These are phyloP conservation scores for Pleurotus cornucopiae DNA, from an alignment of 768 basidiomycete genomes.

Conservation along the genomic window DNA sequence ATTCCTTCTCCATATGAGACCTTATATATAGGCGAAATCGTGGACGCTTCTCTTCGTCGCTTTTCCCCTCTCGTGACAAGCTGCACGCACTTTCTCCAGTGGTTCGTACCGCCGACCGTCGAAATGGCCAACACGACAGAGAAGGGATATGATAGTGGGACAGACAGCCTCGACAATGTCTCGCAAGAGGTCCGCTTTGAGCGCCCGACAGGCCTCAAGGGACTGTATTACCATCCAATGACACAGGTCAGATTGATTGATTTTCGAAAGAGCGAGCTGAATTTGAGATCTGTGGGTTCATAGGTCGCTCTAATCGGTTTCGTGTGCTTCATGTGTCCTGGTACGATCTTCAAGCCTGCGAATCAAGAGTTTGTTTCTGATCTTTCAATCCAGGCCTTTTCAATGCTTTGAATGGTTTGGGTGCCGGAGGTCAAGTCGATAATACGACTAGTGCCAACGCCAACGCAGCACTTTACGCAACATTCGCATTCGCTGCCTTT, in stretches of 20 bases:
- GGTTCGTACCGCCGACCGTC: background rate
- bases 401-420: conserved; percentile 77
- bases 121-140: background rate
- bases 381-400: conserved; percentile 52
- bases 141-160: background rate
- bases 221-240: conserved; percentile 48
- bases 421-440: conserved; percentile 74
- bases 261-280: background rate
- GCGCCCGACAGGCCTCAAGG: conserved; percentile 41
- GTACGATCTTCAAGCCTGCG: conserved; percentile 22
- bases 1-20: too few relatives aligned
- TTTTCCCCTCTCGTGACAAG: too few relatives aligned
- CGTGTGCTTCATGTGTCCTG: conserved; percentile 61
- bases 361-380: background rate
- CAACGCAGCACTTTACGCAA: conserved; percentile 61
- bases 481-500: conserved; percentile 40
- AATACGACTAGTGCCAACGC: conserved; percentile 64
- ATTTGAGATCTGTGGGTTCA: background rate
- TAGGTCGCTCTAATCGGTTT: conserved; percentile 60
- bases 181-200: conserved; percentile 20
- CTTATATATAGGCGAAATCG: too few relatives aligned
- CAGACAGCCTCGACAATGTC: background rate
- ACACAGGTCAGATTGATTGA: conserved; percentile 30
- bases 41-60: too few relatives aligned
- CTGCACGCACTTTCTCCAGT: too few relatives aligned